Percentiles rank a stretch among this genome's conserved stretches.
Evolutionary conservation across 2,329 filamentous ascomycete species (phyloP).

Genomic region (Xylariales sp.): DNA sequence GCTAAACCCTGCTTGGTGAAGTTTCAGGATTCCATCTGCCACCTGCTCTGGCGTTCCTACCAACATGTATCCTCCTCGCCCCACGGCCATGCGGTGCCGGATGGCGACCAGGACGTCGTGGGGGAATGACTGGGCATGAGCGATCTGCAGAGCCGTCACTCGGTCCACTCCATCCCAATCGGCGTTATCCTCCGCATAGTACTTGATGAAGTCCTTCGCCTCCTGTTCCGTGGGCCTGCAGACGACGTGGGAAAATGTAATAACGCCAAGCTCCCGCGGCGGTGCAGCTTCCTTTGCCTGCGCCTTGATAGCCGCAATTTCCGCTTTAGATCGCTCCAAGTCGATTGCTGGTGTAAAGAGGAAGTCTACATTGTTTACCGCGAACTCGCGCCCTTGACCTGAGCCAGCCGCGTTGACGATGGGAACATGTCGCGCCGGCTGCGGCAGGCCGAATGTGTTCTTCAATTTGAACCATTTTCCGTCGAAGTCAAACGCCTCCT

Average conservation of each 20-base stretch:
- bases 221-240: constrained; percentile 3
- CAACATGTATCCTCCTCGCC: neutral
- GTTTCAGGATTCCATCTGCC: neutral
- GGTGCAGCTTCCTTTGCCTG: neutral
- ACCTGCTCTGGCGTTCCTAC: constrained; percentile 2
- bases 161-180: constrained; percentile 1
- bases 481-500: constrained; percentile 1
- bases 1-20: constrained; percentile 1
- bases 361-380: constrained; percentile 3
- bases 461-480: constrained; percentile 3
- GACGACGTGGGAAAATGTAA: constrained; percentile 1
- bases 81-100: constrained; percentile 3
- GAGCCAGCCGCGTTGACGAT: constrained; percentile 5
- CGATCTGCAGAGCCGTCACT: constrained; percentile 2
- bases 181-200: constrained; percentile 1
- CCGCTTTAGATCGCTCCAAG: constrained; percentile 2
- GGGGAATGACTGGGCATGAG: constrained; percentile 3
- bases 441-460: neutral
- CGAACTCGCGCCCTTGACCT: constrained; percentile 3
- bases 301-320: constrained; percentile 1
- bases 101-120: constrained; percentile 1
- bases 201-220: constrained; percentile 1
- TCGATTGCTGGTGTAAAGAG: constrained; percentile 1
- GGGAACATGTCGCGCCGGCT: constrained; percentile 1
- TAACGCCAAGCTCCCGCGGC: neutral